Evolutionary conservation across 2,329 filamentous ascomycete species (phyloP).

Genomic region (Colletotrichum neosansevieriae): DNA sequence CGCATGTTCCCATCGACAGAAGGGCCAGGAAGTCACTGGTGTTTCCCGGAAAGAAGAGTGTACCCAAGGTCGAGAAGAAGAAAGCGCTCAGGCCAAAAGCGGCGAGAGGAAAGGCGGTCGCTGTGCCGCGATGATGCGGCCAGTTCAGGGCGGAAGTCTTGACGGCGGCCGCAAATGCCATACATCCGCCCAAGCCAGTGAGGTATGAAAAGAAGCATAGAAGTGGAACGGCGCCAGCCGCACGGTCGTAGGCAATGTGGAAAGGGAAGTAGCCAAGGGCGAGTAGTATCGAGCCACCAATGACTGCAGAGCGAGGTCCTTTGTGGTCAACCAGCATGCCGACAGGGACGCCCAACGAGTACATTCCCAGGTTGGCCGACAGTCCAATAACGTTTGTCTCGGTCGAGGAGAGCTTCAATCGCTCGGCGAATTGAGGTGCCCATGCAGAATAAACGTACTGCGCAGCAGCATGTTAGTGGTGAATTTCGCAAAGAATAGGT

Average conservation of each 20-base stretch:
- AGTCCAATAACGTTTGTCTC: slow-evolving; percentile 91
- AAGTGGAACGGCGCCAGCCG: slow-evolving; percentile 66
- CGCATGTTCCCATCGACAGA: slow-evolving; percentile 82
- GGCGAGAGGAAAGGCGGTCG: slow-evolving; percentile 91
- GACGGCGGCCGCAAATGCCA: slow-evolving; percentile 88
- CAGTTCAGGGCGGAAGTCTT: slow-evolving; percentile 92
- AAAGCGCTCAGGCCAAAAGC: slow-evolving; percentile 96
- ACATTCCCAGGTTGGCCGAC: slow-evolving; percentile 94
- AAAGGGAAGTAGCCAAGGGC: slow-evolving; percentile 88
- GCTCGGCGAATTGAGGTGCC: slow-evolving; percentile 94
- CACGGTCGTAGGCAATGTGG: slow-evolving; percentile 80
- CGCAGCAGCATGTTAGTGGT: slow-evolving; percentile 14
- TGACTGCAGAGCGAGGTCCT: slow-evolving; percentile 82
- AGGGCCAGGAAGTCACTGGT: slow-evolving; percentile 85
- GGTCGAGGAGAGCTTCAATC: slow-evolving; percentile 88
- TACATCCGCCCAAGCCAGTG: slow-evolving; percentile 89
- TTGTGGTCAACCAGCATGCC: slow-evolving; percentile 88
- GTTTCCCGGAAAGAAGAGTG: slow-evolving; percentile 83
- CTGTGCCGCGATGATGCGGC: slow-evolving; percentile 90
- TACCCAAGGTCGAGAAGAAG: slow-evolving; percentile 88
- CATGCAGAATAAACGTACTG: slow-evolving; percentile 99
- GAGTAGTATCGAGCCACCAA: slow-evolving; percentile 80
- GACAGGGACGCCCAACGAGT: slow-evolving; percentile 87
- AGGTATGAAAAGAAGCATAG: slow-evolving; percentile 89
- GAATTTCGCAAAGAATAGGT: not conserved